Evolutionary conservation across 768 basidiomycete genomes (phyloP), one percentile per base, ranked within the genome.

Genomic region (Gymnopilus dilepis): DNA sequence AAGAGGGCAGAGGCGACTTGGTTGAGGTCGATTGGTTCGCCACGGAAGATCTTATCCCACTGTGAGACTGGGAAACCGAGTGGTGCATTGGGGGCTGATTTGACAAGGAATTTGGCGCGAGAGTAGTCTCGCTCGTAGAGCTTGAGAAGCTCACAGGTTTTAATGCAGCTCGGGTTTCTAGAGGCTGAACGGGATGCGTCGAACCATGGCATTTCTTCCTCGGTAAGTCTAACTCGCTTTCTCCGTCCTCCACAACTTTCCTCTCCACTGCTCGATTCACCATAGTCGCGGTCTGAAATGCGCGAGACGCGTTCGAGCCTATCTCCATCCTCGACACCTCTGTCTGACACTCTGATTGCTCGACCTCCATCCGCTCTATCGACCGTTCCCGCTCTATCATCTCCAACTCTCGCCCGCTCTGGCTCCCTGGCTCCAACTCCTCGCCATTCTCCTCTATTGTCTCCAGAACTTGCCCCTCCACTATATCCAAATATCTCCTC

Each of bases 21-120:
- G 59, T 77, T 70, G 58, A 77, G 69, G 58, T 77, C 65, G 61
- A 77, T 60, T 3, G 65, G 42, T 15, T 59, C 28, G 0, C 72
- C 72, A 8, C 52, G 15, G 33, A 74, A 24, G 41, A 77, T 67
- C 53, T 66, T 61, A 2, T 67, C 60, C 62, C 58, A 59, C 28
- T 64, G 48, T 21, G 62, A 56, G 2, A 3, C 1, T 17, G 62
- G 62, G 45, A 63, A 59, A 0, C 52, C 51, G 0, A n/a, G 13
- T 0, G 61, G 56, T 0, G 47, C 47, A 0, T 26, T 13, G 22
- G 28, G 7, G 1, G 47, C 47, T 3, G 47, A 48, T 30, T 26
- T 48, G 2, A 30, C 47, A 26, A 24, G 28, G 22, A 48, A 30
- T 6, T 24, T 48, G 24, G 6, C 6, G 33, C 33, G 6, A 12